Base-by-base conservation (phyloP, 768 basidiomycete species). In the Tephrocybe rancida region DNA sequence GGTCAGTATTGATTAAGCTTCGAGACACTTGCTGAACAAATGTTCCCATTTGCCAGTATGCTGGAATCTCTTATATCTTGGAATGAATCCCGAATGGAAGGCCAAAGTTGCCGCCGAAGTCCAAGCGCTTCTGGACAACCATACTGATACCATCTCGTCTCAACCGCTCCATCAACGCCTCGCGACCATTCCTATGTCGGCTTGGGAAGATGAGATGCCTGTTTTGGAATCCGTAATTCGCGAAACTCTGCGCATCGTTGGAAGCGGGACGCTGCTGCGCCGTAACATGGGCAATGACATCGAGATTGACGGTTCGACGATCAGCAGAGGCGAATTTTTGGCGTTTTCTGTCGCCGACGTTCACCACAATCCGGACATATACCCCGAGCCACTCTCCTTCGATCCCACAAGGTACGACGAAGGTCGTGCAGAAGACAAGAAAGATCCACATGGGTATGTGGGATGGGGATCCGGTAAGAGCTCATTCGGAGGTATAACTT, bases 191-290 rank as follows among this genome's bases (percentile, higher is more conserved):
- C 71, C 75, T 0, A 58, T 72, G 38, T 39, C 56, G 2, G 72
- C 67, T 14, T 78, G n/a, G n/a, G n/a, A n/a, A n/a, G n/a, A n/a
- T n/a, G 75, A 72, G 44, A 68, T 73, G 60, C 74, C 74, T 3
- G 57, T 60, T 10, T n/a, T 75, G 26, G 74, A 77, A 13, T 52
- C 67, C 13, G 61, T 72, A 21, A 67, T 75, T 22, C 69, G 73
- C 16, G 75, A 78, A 55, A 77, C 75, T 1, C 58, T 78, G 5
- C 69, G 75, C 6, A 44, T 76, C 5, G 61, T 64, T 0, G 11
- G 65, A 16, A 64, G 61, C 4, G 64, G 58, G 1, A 67, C 73
- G 1, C 52, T 63, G 0, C 57, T 75, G 22, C 71, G 75, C 10
- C 64, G 76, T 2, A 76, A 76, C 52, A 30, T 73, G 14, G 51